Conservation (phyloP, 106 monocot species). For the Posidonia australis region DNA sequence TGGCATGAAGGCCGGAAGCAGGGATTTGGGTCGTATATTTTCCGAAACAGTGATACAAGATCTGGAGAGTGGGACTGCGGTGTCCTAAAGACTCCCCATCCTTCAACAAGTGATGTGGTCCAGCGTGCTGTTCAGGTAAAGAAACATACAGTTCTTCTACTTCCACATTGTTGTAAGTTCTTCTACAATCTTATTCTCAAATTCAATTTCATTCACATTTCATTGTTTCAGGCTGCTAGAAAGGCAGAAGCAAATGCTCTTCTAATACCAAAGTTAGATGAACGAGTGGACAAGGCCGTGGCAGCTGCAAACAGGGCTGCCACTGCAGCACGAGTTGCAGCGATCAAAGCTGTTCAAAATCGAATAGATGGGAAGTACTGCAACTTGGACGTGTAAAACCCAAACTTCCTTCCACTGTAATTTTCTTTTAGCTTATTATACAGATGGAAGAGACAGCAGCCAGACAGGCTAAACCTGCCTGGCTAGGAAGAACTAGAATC, state of each 20-base stretch:
- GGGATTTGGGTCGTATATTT: conserved; percentile 19
- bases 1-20: conserved; percentile 32
- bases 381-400: conserved; percentile 7
- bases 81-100: conserved; percentile 11
- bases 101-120: conserved; percentile 4
- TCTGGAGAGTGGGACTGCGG: conserved; percentile 29
- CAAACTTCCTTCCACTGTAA: neutral
- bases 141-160: too few species aligned
- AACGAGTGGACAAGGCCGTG: conserved; percentile 19
- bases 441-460: neutral
- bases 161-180: neutral
- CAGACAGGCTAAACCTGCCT: neutral
- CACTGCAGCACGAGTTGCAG: conserved; percentile 22
- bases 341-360: conserved; percentile 31
- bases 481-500: neutral
- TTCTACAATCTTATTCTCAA: neutral
- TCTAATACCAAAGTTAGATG: conserved; percentile 4
- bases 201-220: neutral
- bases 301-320: conserved; percentile 20
- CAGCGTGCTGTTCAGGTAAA: conserved; percentile 14
- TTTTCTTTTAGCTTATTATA: neutral
- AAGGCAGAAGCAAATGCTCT: conserved; percentile 12
- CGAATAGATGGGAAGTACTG: conserved; percentile 22
- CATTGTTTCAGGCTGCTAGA: conserved; percentile 16
- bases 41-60: conserved; percentile 16